Conservation (phyloP, 768 basidiomycete species). For the Suillus bovinus region DNA sequence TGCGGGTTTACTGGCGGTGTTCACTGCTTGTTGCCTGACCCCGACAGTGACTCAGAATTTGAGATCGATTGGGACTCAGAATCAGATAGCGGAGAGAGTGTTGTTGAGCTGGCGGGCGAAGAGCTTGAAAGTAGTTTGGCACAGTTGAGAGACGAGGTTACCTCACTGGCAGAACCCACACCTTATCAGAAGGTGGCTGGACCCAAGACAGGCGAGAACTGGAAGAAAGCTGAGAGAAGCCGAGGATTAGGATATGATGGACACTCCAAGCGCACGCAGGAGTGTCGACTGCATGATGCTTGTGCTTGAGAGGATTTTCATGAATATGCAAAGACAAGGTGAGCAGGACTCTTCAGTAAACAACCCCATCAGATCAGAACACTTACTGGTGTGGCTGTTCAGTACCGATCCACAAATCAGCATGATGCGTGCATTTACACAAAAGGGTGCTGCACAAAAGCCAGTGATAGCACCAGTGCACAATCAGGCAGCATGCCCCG, state of each 20-base stretch:
- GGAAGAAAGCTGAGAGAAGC: slow-evolving; percentile 1
- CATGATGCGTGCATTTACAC: neutral
- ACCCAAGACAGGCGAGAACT: neutral
- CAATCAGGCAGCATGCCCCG: neutral
- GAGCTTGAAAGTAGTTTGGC: neutral
- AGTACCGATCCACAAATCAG: neutral
- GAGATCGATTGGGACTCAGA: neutral
- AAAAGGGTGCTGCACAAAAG: neutral
- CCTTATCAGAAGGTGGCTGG: slow-evolving; percentile 1
- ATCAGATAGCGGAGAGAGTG: neutral
- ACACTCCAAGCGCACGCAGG: neutral
- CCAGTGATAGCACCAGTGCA: neutral
- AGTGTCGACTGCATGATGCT: neutral
- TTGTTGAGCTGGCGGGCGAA: neutral
- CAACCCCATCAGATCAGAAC: neutral
- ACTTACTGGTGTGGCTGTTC: neutral
- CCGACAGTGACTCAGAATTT: neutral
- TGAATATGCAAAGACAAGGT: slow-evolving; percentile 1
- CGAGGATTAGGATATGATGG: neutral
- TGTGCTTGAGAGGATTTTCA: neutral
- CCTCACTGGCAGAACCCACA: neutral
- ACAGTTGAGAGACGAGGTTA: neutral
- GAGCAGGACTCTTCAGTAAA: neutral
- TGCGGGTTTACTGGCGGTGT: neutral
- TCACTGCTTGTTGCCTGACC: neutral